Evolutionary conservation across 495 filamentous ascomycete genomes (phyloP), one percentile per base, ranked within the genome.

Genomic region (Niebla homalea): DNA sequence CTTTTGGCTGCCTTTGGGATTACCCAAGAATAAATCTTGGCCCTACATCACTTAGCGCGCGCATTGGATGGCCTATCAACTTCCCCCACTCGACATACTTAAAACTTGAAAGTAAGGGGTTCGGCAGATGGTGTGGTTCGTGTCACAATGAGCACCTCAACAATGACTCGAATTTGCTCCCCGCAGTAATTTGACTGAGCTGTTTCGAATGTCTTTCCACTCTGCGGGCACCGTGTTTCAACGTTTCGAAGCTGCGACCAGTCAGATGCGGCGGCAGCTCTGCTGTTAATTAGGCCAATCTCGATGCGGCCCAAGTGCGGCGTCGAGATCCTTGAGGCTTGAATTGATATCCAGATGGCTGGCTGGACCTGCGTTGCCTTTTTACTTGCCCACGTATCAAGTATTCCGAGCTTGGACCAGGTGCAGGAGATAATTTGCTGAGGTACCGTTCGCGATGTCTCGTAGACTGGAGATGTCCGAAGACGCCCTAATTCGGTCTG

Each of bases 11-110:
- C 37, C 36, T 16, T 22, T 36, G 43, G 44, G 21, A 16, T 10
- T 42, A 36, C 37, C 22, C 12, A 25, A 47, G 44, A 43, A 38
- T 15, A 39, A 16, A 20, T 23, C 16, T 38, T 43, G 54, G 44
- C 49, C 53, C 37, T 53, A 50, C 50, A 43, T 57, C 54, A 45
- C 39, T 57, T 52, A 57, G 54, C 54, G 54, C 54, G 36, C 45
- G 32, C 20, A n/a, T 21, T 52, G 36, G 40, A 46, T 35, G 46
- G 22, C 54, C 52, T 53, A 57, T 57, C 46, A 57, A 10, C 16
- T 29, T 43, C 44, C 18, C 48, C 36, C 35, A 12, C 15, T 43
- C 18, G 35, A 46, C 53, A 52, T 56, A 52, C 43, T 43, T 48
- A 32, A 54, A 23, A 43, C 43, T 36, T 46, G 21, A 22, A 36